phyloP scores from a whole-genome alignment of 345 rosid species.

The Mangifera indica region DNA sequence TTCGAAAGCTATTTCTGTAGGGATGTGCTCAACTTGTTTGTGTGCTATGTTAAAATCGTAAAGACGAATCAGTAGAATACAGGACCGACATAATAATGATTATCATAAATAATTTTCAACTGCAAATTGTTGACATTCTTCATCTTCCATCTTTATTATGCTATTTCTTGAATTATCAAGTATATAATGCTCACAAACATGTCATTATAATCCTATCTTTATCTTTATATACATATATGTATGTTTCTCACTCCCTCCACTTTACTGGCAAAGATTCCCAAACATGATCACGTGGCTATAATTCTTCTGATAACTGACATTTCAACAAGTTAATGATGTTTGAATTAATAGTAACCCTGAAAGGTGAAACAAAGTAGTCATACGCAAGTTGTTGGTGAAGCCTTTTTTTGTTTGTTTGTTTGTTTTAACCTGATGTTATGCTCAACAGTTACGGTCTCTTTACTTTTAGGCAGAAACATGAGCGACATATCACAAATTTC shows the following conservation, averaged over 20 bases:
- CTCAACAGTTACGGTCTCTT: no score
- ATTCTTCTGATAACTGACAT: neutral
- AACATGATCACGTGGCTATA: neutral
- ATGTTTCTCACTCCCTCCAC: neutral
- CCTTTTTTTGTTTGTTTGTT: no score
- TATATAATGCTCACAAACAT: neutral
- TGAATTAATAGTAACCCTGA: neutral
- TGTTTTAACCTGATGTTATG: no score
- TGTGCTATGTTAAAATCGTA: neutral
- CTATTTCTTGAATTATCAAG: slow-evolving; percentile 5
- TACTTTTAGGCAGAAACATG: no score
- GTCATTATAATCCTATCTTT: neutral
- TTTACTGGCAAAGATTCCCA: neutral
- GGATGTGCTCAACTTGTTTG: neutral
- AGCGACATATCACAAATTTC: no score
- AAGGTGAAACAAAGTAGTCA: neutral
- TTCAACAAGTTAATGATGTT: neutral
- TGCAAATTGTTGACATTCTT: neutral
- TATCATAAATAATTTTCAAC: neutral
- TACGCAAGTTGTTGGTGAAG: no score
- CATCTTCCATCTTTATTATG: no score
- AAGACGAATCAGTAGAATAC: neutral
- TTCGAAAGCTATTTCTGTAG: neutral
- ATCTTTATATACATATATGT: no score
- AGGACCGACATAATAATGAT: slow-evolving; percentile 12